A percentile compares a stretch with the other conserved stretches of the same genome.
Conservation (phyloP, 176 grass and related monocot genomes). For the Tuctoria greenei region DNA sequence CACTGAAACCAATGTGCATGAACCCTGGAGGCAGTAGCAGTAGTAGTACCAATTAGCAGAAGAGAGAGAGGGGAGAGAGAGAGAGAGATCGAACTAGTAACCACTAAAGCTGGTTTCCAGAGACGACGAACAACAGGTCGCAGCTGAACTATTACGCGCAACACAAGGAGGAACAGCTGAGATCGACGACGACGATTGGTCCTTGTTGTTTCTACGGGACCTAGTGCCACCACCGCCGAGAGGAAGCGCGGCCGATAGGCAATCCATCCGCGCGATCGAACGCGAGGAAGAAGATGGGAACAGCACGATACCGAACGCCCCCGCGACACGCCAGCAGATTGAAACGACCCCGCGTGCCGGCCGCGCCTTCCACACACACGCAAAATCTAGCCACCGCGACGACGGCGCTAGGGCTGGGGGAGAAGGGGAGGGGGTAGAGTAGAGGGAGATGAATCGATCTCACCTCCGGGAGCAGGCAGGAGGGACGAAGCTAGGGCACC, state of each 20-base stretch:
- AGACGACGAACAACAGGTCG: not conserved
- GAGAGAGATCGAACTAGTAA: not conserved
- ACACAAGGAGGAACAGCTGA: not conserved
- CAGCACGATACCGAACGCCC: no score
- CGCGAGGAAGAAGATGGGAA: no score
- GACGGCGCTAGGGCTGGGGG: no score
- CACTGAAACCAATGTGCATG: not conserved
- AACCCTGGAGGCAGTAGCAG: not conserved
- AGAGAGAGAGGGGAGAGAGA: no score
- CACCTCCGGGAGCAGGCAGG: constrained; percentile 16
- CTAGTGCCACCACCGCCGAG: no score
- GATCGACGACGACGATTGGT: not conserved
- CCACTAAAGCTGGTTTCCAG: not conserved
- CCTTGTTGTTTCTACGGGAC: not conserved
- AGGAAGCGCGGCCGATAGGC: not conserved
- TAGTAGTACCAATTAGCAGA: not conserved
- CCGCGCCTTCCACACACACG: no score
- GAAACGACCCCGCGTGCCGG: not conserved
- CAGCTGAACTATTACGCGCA: not conserved
- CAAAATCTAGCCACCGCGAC: not conserved
- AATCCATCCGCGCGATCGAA: no score
- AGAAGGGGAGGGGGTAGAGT: no score
- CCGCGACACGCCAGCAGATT: not conserved
- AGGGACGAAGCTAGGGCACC: not conserved
- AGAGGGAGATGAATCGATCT: not conserved